phyloP scores from a whole-genome alignment of 2,329 filamentous ascomycete species.

The Hymenoscyphus infarciens region DNA sequence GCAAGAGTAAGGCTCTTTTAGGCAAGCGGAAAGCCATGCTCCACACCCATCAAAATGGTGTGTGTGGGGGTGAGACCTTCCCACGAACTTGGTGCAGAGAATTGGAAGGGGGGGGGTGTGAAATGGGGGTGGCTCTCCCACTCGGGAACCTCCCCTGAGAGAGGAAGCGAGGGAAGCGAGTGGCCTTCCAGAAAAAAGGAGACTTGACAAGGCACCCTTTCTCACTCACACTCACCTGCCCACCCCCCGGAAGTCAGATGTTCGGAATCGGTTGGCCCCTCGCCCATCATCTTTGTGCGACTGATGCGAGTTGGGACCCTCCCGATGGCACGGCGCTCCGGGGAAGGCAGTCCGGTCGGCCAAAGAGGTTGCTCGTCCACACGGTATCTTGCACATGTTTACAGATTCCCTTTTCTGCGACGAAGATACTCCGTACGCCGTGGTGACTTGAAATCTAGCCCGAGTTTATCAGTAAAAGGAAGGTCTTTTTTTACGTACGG shows the following conservation, averaged over 20 bases:
- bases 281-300: too few relatives aligned
- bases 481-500: too few relatives aligned
- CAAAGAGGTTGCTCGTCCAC: too few relatives aligned
- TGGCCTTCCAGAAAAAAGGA: neutral
- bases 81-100: neutral
- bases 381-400: neutral
- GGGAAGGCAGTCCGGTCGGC: neutral
- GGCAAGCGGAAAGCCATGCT: conserved; percentile 6
- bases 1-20: neutral
- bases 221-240: too few relatives aligned
- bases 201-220: neutral
- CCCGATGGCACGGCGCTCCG: neutral
- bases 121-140: neutral
- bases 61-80: conserved; percentile 6
- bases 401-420: too few relatives aligned
- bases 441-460: too few relatives aligned
- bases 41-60: neutral
- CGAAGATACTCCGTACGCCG: too few relatives aligned
- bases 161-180: neutral
- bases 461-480: too few relatives aligned
- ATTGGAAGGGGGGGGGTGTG: too few relatives aligned
- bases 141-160: neutral
- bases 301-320: neutral
- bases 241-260: too few relatives aligned
- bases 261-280: too few relatives aligned